These are phyloP conservation scores for Eutrema heterophyllum DNA, from an alignment of 345 rosid genomes.

Conservation along the genomic window DNA sequence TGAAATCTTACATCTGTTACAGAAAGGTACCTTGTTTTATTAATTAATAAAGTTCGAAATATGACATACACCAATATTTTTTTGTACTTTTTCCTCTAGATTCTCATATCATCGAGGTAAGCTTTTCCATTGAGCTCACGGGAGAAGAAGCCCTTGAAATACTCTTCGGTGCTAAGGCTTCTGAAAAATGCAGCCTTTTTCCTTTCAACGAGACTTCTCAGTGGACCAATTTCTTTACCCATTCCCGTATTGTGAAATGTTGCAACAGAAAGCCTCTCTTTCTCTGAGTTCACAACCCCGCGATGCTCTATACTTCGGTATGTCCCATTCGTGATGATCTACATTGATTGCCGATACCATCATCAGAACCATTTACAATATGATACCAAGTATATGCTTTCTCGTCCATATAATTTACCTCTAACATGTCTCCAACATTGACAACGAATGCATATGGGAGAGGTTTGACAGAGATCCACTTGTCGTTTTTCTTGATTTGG, in stretches of 20 bases:
- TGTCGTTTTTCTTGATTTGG: conserved; percentile 41
- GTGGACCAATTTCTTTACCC: conserved; percentile 30
- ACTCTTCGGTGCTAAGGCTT: conserved; percentile 9
- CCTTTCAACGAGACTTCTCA: conserved; percentile 19
- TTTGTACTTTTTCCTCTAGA: neutral
- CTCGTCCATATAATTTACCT: neutral
- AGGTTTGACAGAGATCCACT: conserved; percentile 32
- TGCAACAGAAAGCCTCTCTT: conserved; percentile 36
- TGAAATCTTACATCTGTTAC: neutral
- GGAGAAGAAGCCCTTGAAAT: conserved; percentile 11
- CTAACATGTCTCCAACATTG: conserved; percentile 17
- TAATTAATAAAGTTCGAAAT: neutral
- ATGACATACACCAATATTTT: neutral
- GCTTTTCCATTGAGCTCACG: conserved; percentile 29
- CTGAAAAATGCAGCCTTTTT: conserved; percentile 23
- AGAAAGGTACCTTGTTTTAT: neutral
- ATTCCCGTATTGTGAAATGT: conserved; percentile 15
- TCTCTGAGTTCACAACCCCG: conserved; percentile 27
- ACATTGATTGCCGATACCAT: neutral
- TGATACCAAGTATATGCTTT: neutral
- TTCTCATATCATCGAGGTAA: conserved; percentile 28
- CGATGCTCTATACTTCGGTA: conserved; percentile 38
- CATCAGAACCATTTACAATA: neutral
- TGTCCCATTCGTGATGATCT: conserved; percentile 39
- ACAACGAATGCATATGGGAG: conserved; percentile 19